Conservation (phyloP, 2,329 filamentous ascomycete genomes). For the Didymella arachidicola region DNA sequence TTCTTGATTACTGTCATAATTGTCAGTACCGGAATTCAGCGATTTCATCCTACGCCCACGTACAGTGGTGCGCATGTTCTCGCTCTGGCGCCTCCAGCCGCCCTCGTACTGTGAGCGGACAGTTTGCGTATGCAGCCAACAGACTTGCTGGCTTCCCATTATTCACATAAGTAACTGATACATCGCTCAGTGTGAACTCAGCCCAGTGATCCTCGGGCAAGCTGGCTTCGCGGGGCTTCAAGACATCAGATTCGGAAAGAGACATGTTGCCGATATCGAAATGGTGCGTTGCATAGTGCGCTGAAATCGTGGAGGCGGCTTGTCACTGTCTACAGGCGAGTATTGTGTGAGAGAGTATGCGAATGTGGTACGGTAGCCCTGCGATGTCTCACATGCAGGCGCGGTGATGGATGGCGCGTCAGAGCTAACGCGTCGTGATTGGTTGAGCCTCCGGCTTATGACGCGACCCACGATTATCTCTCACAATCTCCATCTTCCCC, state of each 20-base stretch:
- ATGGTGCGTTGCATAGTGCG: slow-evolving; percentile 13
- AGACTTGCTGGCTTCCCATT: slow-evolving; percentile 64
- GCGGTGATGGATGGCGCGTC: slow-evolving; percentile 13
- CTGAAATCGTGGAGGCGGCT: neutral
- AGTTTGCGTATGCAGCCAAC: slow-evolving; percentile 65
- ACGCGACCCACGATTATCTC: slow-evolving; percentile 1
- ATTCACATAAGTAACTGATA: slow-evolving; percentile 65
- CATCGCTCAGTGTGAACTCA: slow-evolving; percentile 68
- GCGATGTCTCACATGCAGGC: neutral
- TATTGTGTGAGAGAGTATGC: neutral
- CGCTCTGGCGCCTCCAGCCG: slow-evolving; percentile 55
- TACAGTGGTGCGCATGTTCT: slow-evolving; percentile 42
- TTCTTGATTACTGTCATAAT: slow-evolving; percentile 41
- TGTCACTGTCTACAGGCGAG: neutral
- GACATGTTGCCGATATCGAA: slow-evolving; percentile 31
- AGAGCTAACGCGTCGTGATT: slow-evolving; percentile 13
- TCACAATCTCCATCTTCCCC: slow-evolving; percentile 1
- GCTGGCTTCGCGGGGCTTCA: slow-evolving; percentile 53
- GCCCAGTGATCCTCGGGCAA: slow-evolving; percentile 63
- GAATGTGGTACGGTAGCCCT: neutral
- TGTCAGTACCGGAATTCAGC: slow-evolving; percentile 17
- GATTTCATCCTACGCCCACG: slow-evolving; percentile 6
- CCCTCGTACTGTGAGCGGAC: slow-evolving; percentile 69
- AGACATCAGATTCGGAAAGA: slow-evolving; percentile 47
- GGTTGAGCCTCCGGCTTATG: neutral